Conservation (phyloP, 2,329 filamentous ascomycete species). For the Paracamarosporium sp. region DNA sequence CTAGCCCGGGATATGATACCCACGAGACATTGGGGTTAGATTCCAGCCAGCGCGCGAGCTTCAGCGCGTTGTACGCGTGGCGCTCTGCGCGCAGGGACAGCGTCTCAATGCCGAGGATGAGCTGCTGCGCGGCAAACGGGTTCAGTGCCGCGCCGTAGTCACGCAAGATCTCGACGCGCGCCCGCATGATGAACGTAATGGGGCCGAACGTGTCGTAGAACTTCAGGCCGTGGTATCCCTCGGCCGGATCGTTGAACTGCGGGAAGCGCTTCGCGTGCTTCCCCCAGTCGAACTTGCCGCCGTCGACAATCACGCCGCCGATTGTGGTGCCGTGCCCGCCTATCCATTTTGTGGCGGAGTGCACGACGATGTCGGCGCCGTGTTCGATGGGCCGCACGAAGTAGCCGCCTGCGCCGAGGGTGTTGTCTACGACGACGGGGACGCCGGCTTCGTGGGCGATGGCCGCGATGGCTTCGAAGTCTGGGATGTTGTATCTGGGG, state of each 20-base stretch:
- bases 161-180: constrained; percentile 87
- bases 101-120: constrained; percentile 88
- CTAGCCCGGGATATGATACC: constrained; percentile 92
- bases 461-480: constrained; percentile 85
- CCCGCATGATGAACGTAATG: constrained; percentile 81
- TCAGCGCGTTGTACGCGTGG: constrained; percentile 82
- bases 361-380: constrained; percentile 91
- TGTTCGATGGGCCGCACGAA: constrained; percentile 86
- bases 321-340: constrained; percentile 94
- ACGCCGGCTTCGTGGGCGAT: constrained; percentile 73
- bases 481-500: constrained; percentile 89
- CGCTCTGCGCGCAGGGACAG: constrained; percentile 85
- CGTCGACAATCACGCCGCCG: constrained; percentile 83
- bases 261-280: constrained; percentile 84
- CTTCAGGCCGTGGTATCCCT: constrained; percentile 90
- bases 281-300: constrained; percentile 94
- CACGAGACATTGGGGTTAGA: constrained; percentile 83
- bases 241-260: constrained; percentile 86
- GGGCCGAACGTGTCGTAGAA: constrained; percentile 93
- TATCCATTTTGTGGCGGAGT: constrained; percentile 97
- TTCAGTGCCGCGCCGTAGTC: constrained; percentile 84
- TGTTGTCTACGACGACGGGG: constrained; percentile 78
- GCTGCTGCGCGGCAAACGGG: constrained; percentile 91
- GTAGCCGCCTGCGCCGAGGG: constrained; percentile 92
- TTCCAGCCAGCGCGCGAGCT: constrained; percentile 83